Percentiles rank a stretch among this genome's conserved stretches.
phyloP scores from a whole-genome alignment of 2,329 filamentous ascomycete genomes.

The Triangularia setosa region DNA sequence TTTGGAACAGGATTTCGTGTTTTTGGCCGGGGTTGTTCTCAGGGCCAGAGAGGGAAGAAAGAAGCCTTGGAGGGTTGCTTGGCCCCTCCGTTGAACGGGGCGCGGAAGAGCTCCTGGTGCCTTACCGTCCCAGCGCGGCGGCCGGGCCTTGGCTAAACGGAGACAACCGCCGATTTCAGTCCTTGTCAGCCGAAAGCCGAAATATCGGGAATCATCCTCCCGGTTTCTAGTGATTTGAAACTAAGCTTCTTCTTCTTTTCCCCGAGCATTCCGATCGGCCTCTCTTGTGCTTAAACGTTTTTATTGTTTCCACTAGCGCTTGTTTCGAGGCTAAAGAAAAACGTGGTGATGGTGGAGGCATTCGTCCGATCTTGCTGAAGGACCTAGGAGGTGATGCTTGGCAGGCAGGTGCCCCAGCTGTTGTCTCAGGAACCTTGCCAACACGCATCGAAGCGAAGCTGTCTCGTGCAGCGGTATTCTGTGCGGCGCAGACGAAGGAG shows the following conservation, averaged over 20 bases:
- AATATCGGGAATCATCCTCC: not conserved
- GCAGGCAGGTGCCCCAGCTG: not conserved
- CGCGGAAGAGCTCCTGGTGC: not conserved
- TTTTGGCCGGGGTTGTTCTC: not conserved
- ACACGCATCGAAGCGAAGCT: slow-evolving; percentile 22
- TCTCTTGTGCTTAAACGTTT: not conserved
- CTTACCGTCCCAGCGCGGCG: not conserved
- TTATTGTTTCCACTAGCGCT: not conserved
- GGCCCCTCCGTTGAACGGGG: not conserved
- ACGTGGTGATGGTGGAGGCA: not conserved
- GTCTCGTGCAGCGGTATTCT: slow-evolving; percentile 11
- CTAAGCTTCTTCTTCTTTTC: not conserved
- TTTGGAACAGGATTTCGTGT: not conserved
- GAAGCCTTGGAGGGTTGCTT: not conserved
- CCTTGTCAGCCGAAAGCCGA: not conserved
- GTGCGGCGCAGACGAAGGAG: slow-evolving; percentile 12
- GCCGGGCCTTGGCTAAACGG: not conserved
- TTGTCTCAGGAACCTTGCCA: slow-evolving; percentile 23
- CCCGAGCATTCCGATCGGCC: not conserved
- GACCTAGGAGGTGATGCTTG: not conserved
- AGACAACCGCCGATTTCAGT: not conserved
- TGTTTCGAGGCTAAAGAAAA: not conserved
- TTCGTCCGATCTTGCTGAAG: not conserved
- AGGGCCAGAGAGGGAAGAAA: not conserved
- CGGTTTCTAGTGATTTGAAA: not conserved